Base-by-base conservation (phyloP, 2,329 filamentous ascomycete genomes). In the Trichoderma koningii region DNA sequence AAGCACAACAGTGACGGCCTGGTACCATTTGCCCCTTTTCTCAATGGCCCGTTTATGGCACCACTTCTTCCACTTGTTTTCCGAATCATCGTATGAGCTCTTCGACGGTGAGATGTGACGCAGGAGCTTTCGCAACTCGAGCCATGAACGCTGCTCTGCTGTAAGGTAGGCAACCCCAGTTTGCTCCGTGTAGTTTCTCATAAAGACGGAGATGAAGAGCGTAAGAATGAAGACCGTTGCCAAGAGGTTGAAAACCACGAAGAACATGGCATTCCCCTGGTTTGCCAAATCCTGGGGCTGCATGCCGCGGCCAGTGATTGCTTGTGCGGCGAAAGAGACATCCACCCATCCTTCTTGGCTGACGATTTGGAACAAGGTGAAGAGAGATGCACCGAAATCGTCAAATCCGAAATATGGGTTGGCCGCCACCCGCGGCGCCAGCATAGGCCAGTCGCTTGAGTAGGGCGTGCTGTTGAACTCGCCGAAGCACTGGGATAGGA, bases 131-230 rank as follows among this genome's bases (percentile, higher is more conserved):
- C 95, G 87, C 70, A 99, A 78, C 76, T 99, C 95, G 15, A 99
- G 85, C 95, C 95, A 99, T 0, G 94, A 97, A 70, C 95, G 89
- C 75, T 99, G 95, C 72, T 99, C 95, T 0, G 93, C 90, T 1
- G 95, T 99, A 71, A 99, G 81, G 75, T 94, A 99, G 2, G 95
- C 95, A 50, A 99, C 95, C 1, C 95, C 95, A 0, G 95, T 99
- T 77, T 98, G 93, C 77, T 99, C 95, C 0, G 95, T 99, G 77
- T 99, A 99, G 76, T 97, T 99, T 67, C 95, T 92, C 95, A 99
- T 99, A 76, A 99, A 99, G 67, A 99, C 95, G 64, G 95, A 98
- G 55, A 99, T 96, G 76, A 99, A 99, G 73, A 99, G 81, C 1
- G 95, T 99, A 73, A 99, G 83, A 67, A 99, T 90, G 78, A 99